These are phyloP conservation scores for Aspergillus udagawae DNA, from an alignment of 2,329 filamentous ascomycete species.

Conservation along the genomic window DNA sequence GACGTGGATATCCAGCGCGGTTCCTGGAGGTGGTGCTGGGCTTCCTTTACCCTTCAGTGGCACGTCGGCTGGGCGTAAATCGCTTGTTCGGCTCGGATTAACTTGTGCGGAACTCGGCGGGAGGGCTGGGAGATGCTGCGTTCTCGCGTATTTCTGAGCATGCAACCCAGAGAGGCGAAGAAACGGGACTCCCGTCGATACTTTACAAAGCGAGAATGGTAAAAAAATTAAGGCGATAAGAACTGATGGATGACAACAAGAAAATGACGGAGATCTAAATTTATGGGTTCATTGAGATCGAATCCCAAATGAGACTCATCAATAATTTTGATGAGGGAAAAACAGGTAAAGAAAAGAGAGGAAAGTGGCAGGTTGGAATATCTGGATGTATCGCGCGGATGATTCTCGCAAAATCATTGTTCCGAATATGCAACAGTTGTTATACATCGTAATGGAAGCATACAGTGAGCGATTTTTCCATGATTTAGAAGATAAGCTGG, in stretches of 20 bases:
- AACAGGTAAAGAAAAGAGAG: not conserved
- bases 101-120: conserved; percentile 22
- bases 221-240: conserved; percentile 2
- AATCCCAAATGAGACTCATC: conserved; percentile 4
- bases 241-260: conserved; percentile 7
- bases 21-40: conserved; percentile 19
- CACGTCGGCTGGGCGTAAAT: conserved; percentile 25
- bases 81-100: conserved; percentile 39
- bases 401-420: not conserved
- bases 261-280: not conserved
- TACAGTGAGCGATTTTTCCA: not conserved
- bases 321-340: conserved; percentile 1
- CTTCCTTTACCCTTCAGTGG: conserved; percentile 1
- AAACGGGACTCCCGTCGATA: not conserved
- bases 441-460: not conserved
- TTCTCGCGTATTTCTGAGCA: conserved; percentile 35
- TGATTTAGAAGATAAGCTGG: conserved; percentile 1
- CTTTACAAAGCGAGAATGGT: not conserved
- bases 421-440: not conserved
- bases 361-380: not conserved
- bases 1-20: conserved; percentile 23
- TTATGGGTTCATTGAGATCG: not conserved
- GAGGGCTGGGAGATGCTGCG: conserved; percentile 32
- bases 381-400: not conserved
- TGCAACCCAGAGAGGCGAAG: conserved; percentile 17